A percentile compares a stretch with the other conserved stretches of the same genome.
phyloP scores from a whole-genome alignment of 164 flowering plant genomes.

The Chloranthus sessilifolius region DNA sequence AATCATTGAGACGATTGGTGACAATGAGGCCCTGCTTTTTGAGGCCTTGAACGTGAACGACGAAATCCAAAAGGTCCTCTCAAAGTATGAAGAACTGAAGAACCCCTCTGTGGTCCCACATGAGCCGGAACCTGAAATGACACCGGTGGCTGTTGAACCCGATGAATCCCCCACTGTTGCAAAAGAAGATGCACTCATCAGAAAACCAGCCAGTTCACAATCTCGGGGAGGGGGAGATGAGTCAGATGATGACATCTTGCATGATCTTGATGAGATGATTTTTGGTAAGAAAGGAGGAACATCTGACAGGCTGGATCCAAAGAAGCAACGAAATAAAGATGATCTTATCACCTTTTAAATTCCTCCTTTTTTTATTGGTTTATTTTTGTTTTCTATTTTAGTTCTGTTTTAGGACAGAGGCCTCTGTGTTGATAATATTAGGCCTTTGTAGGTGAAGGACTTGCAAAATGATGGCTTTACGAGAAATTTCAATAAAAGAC shows the following conservation, averaged over 20 bases:
- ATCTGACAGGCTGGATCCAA: slow-evolving; percentile 50
- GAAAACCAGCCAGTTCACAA: slow-evolving; percentile 58
- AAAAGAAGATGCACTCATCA: slow-evolving; percentile 63
- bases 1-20: slow-evolving; percentile 81
- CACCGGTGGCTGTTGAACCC: slow-evolving; percentile 83
- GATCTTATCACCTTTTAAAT: slow-evolving; percentile 72
- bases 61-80: slow-evolving; percentile 75
- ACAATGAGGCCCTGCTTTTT: slow-evolving; percentile 89
- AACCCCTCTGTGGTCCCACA: slow-evolving; percentile 34
- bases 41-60: slow-evolving; percentile 95
- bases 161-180: slow-evolving; percentile 75
- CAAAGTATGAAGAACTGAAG: slow-evolving; percentile 67
- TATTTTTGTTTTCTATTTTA: neutral
- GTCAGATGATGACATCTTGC: slow-evolving; percentile 73
- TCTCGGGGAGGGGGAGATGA: slow-evolving; percentile 53
- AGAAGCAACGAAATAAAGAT: slow-evolving; percentile 58
- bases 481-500: too few species aligned
- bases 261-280: slow-evolving; percentile 98
- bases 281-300: slow-evolving; percentile 76
- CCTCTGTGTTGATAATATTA: slow-evolving; percentile 9
- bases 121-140: slow-evolving; percentile 83
- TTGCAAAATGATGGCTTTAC: neutral
- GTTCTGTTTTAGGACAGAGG: slow-evolving; percentile 1
- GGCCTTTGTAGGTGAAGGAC: slow-evolving; percentile 1
- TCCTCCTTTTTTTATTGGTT: too few species aligned